Conservation (phyloP, 108 stramenopile species). For the Pseudonitzschia multistriata region DNA sequence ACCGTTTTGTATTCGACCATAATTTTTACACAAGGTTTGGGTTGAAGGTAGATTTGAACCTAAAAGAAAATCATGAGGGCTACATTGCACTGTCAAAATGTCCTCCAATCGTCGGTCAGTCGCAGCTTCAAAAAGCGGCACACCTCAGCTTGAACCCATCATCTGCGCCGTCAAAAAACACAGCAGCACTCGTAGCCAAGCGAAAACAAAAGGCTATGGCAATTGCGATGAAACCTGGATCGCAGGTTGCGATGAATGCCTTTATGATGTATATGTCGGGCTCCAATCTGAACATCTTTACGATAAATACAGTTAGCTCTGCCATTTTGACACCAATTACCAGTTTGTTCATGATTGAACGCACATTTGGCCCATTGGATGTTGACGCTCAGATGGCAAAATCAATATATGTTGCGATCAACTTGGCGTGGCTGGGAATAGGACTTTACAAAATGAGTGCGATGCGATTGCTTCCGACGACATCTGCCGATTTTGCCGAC, state of each 20-base stretch:
- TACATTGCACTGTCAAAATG: slow-evolving; percentile 31
- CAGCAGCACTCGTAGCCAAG: slow-evolving; percentile 54
- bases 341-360: slow-evolving; percentile 58
- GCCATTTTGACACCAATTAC: slow-evolving; percentile 87
- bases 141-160: slow-evolving; percentile 18
- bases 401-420: slow-evolving; percentile 73
- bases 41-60: slow-evolving; percentile 41
- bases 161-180: slow-evolving; percentile 21
- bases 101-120: slow-evolving; percentile 24
- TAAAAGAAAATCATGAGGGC: slow-evolving; percentile 45
- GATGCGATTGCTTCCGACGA: slow-evolving; percentile 93
- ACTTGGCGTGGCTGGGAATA: slow-evolving; percentile 84
- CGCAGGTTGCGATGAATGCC: slow-evolving; percentile 87
- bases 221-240: slow-evolving; percentile 84
- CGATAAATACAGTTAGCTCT: slow-evolving; percentile 82
- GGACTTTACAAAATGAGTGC: slow-evolving; percentile 93
- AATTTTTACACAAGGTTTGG: no score
- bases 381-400: slow-evolving; percentile 76
- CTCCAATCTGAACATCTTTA: slow-evolving; percentile 87
- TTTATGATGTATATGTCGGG: slow-evolving; percentile 98
- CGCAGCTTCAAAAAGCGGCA: slow-evolving; percentile 20
- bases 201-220: slow-evolving; percentile 79
- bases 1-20: no score
- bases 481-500: slow-evolving; percentile 91
- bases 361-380: slow-evolving; percentile 63